Percentiles rank a stretch among this genome's conserved stretches.
These are phyloP conservation scores for Erodium moschatum DNA, from an alignment of 441 rosid species.

Conservation along the genomic window DNA sequence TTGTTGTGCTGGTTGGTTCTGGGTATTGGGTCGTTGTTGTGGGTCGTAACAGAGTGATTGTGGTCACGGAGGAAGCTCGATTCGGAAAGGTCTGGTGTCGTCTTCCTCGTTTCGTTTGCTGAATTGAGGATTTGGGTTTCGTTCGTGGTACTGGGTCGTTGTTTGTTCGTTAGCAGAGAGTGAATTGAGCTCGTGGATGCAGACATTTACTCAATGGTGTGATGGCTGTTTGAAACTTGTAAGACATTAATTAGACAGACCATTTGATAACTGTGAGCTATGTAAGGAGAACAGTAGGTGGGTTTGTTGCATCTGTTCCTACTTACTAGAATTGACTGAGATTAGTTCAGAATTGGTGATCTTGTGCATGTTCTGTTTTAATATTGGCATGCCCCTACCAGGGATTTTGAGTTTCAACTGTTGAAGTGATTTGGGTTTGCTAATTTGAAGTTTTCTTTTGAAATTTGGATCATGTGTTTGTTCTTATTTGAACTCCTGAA, in stretches of 20 bases:
- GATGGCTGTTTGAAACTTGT: too few species aligned
- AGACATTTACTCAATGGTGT: neutral
- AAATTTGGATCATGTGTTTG: neutral
- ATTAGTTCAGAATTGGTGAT: neutral
- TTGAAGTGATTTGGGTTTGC: neutral
- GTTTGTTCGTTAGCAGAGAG: neutral
- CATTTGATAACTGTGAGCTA: too few species aligned
- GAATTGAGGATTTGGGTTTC: neutral
- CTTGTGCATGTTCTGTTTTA: neutral
- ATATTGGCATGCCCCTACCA: neutral
- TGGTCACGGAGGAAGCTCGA: neutral
- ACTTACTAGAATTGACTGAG: neutral
- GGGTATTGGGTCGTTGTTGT: constrained; percentile 1
- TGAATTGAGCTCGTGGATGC: neutral
- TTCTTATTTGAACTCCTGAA: neutral
- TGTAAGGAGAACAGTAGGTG: neutral
- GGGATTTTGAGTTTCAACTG: neutral
- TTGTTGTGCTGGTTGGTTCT: too few species aligned
- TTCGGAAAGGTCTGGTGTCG: neutral
- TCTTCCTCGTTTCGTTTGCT: neutral
- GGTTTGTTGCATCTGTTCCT: neutral
- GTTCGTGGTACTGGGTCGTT: neutral
- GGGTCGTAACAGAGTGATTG: neutral
- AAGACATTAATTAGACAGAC: too few species aligned
- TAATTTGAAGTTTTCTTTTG: neutral